Evolutionary conservation across 176 grass and related monocot genomes (phyloP).

Genomic region (Lolium perenne): DNA sequence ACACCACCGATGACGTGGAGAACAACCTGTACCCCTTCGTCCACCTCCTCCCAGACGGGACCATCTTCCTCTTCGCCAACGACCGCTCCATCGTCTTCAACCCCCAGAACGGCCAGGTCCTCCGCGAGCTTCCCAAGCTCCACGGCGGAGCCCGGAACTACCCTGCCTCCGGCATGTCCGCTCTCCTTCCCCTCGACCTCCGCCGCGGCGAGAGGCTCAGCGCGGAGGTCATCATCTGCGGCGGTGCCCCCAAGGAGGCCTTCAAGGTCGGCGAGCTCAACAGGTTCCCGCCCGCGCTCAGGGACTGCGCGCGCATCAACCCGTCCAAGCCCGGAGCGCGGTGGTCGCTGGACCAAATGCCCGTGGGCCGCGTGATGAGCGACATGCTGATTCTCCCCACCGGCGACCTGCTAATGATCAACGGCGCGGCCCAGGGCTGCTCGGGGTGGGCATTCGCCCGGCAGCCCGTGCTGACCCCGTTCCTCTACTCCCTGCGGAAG

Average conservation of each 20-base stretch:
- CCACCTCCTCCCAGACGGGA: slow-evolving; percentile 79
- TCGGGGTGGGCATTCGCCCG: slow-evolving; percentile 73
- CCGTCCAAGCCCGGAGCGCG: slow-evolving; percentile 49
- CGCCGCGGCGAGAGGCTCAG: slow-evolving; percentile 44
- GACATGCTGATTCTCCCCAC: slow-evolving; percentile 83
- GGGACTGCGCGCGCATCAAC: slow-evolving; percentile 69
- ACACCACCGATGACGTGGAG: slow-evolving; percentile 79
- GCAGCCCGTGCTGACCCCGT: slow-evolving; percentile 49
- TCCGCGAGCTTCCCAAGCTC: slow-evolving; percentile 67
- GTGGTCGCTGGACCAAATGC: slow-evolving; percentile 73
- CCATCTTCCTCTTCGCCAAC: slow-evolving; percentile 83
- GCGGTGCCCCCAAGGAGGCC: slow-evolving; percentile 55
- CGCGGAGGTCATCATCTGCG: slow-evolving; percentile 80
- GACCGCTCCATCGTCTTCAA: slow-evolving; percentile 73
- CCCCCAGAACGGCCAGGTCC: slow-evolving; percentile 45
- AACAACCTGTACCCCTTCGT: slow-evolving; percentile 96
- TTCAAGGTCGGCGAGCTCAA: slow-evolving; percentile 57
- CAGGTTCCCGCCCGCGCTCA: slow-evolving; percentile 52
- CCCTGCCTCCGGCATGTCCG: slow-evolving; percentile 81
- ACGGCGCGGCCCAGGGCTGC: slow-evolving; percentile 69
- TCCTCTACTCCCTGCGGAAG: slow-evolving; percentile 48
- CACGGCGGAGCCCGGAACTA: slow-evolving; percentile 69
- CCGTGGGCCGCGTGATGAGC: slow-evolving; percentile 62
- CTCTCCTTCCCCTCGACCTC: slow-evolving; percentile 73
- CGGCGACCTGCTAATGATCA: slow-evolving; percentile 78